These are phyloP conservation scores for Coriaria nepalensis DNA, from an alignment of 306 rosid species.

Conservation along the genomic window DNA sequence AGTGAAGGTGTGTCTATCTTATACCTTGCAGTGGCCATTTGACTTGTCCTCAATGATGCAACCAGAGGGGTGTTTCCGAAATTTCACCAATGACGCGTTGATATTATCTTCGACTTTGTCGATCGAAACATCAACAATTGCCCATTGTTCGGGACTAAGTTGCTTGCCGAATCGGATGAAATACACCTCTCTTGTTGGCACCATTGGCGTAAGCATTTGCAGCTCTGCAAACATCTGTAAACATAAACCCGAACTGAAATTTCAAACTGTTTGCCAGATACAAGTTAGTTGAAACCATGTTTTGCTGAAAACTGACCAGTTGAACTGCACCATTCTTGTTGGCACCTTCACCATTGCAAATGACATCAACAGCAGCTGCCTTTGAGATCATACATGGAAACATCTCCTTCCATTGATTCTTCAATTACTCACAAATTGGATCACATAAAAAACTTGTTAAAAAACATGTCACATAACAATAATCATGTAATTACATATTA, in stretches of 20 bases:
- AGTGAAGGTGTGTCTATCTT: not conserved
- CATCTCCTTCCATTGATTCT: constrained; percentile 99
- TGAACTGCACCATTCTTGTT: constrained; percentile 67
- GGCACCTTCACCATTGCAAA: constrained; percentile 66
- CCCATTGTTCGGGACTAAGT: constrained; percentile 64
- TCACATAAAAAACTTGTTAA: not conserved
- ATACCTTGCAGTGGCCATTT: constrained; percentile 87
- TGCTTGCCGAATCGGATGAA: constrained; percentile 75
- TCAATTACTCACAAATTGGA: constrained; percentile 1
- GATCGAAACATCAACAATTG: constrained; percentile 69
- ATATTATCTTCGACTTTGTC: constrained; percentile 67
- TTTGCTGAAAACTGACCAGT: constrained; percentile 37
- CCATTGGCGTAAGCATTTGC: constrained; percentile 85
- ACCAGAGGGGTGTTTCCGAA: constrained; percentile 94
- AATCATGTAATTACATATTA: not conserved
- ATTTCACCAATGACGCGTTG: constrained; percentile 55
- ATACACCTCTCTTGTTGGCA: constrained; percentile 71
- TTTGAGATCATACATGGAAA: constrained; percentile 82
- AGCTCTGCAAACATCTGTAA: constrained; percentile 86
- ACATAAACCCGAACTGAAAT: not conserved
- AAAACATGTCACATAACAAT: not conserved
- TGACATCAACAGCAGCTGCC: constrained; percentile 78
- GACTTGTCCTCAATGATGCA: constrained; percentile 82
- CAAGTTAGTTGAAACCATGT: not conserved
- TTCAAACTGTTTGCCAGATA: too few relatives aligned